Evolutionary conservation across 208 protist species (phyloP), one percentile per base, ranked within the genome.

Genomic region (Acanthamoeba royreba): DNA sequence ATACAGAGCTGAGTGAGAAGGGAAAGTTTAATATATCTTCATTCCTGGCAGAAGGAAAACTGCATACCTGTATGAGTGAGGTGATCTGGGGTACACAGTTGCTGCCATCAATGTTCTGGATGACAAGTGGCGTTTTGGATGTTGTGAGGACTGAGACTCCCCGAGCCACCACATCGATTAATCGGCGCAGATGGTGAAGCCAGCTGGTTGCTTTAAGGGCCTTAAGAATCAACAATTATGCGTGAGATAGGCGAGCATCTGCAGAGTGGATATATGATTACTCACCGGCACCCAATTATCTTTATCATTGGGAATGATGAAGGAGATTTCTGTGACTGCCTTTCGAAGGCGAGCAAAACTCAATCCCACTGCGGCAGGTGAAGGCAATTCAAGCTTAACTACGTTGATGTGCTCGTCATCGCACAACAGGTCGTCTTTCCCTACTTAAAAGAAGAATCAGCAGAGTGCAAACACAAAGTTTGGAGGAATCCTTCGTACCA

Each of bases 31-130:
- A 45, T 28, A 49, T 46, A 38, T 8, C 9, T 8, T 22, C 9
- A 66, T 22, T 38, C n/a, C n/a, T n/a, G n/a, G n/a, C n/a, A n/a
- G n/a, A n/a, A 17, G 74, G 2, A 45, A 40, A 45, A 2, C 43
- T 3, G 3, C 4, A 11, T 52, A 86, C 74, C 74, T 88, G 79
- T 11, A 88, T 88, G 43, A 88, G 49, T 0, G 79, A 88, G 28
- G 79, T 88, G 28, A 88, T 35, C 45, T 88, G 79, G 11, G 79
- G 79, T 5, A 88, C 79, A 17, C 79, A 63, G 49, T 88, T 88
- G 22, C 35, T 31, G 28, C 79, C 79, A 38, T 88, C 49, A 5
- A 40, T 42, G 79, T 46, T 88, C 79, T 88, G 49, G 7, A 77
- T 22, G 33, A 77, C 66, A 31, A 77, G 25, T 4, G 66, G 66